These are phyloP conservation scores for Chlorella ohadii DNA, from an alignment of 139 green algal species.

Conservation along the genomic window DNA sequence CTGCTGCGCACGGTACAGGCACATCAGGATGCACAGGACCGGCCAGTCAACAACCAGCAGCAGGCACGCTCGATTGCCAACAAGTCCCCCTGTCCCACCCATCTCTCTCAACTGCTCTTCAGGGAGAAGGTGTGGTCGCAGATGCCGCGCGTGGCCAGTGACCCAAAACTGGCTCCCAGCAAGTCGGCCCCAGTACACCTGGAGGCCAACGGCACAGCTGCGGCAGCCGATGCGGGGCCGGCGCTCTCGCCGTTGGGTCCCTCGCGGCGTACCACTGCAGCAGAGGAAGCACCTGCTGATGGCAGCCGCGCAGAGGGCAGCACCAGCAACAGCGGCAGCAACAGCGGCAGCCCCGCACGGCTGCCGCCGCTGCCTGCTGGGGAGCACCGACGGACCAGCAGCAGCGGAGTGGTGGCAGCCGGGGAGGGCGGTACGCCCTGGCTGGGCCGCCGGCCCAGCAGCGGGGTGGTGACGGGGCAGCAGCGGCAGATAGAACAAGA, in stretches of 20 bases:
- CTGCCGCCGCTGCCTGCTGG: neutral
- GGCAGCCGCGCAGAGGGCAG: no score
- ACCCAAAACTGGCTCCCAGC: neutral
- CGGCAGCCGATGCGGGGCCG: neutral
- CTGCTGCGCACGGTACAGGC: no score
- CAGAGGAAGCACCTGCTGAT: no score
- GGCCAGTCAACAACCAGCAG: no score
- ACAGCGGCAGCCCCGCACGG: no score
- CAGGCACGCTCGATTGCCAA: no score
- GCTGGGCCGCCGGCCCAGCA: neutral
- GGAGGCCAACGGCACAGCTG: neutral
- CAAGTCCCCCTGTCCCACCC: neutral
- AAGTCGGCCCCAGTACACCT: neutral
- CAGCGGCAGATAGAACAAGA: slow-evolving; percentile 52
- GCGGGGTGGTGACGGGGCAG: neutral
- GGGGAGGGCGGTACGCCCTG: neutral
- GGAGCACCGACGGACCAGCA: slow-evolving; percentile 2
- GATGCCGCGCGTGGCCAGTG: neutral
- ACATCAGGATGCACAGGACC: no score
- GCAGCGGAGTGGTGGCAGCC: neutral
- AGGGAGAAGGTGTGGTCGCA: slow-evolving; percentile 34
- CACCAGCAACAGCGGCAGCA: no score
- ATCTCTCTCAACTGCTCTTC: neutral
- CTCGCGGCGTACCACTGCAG: no score
- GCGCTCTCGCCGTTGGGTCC: no score